These are phyloP conservation scores for Multifurca ochricompacta DNA, from an alignment of 768 basidiomycete genomes.

Conservation along the genomic window DNA sequence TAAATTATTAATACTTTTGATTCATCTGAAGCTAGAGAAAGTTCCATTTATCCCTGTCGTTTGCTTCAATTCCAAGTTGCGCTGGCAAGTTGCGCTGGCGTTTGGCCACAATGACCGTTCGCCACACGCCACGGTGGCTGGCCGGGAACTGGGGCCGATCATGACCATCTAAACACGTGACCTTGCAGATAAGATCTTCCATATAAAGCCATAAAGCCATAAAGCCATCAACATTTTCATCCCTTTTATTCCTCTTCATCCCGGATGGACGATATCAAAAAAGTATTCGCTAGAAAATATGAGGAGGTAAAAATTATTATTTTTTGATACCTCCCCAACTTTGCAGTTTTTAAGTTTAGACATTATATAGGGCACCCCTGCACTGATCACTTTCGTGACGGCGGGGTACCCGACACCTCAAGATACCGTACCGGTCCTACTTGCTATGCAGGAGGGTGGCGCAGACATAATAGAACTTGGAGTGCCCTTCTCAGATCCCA, in stretches of 20 bases:
- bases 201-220: too few relatives aligned
- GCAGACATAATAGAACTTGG: conserved; percentile 94
- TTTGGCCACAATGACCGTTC: too few relatives aligned
- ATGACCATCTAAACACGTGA: too few relatives aligned
- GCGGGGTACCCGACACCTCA: conserved; percentile 79
- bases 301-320: conserved; percentile 34
- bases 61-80: too few relatives aligned
- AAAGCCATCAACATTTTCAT: neutral
- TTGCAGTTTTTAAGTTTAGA: neutral
- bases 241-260: neutral
- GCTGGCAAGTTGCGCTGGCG: too few relatives aligned
- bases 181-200: too few relatives aligned
- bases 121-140: neutral
- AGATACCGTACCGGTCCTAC: conserved; percentile 80
- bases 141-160: neutral
- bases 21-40: conserved; percentile 49
- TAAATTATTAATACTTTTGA: conserved; percentile 82
- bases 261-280: conserved; percentile 63
- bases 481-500: conserved; percentile 93
- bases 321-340: neutral
- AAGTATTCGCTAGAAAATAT: conserved; percentile 62
- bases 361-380: conserved; percentile 42
- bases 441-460: conserved; percentile 91
- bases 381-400: conserved; percentile 84
- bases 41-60: conserved; percentile 36